Base-by-base conservation (phyloP, 1,284 basidiomycete genomes). In the Athelia psychrophila region DNA sequence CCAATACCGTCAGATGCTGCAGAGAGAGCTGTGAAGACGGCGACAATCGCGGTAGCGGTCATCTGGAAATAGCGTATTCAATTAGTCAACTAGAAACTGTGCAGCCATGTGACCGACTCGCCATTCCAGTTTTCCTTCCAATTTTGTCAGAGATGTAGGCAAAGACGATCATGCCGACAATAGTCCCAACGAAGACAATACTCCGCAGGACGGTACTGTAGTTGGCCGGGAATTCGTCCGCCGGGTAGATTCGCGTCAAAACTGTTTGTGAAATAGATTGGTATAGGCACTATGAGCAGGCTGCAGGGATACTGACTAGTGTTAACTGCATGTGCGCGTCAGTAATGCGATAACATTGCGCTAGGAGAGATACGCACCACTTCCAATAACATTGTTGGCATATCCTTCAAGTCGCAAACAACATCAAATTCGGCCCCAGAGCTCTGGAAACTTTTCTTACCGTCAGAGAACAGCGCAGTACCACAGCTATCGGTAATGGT, bases 81-180 rank as follows among this genome's bases (percentile, higher is more conserved):
- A 51, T 9, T 3, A 47, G 47, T n/a, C 27, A 22, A 4, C 16
- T 23, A 44, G 22, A 22, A 6, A 8, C 19, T 12, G 46, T 35
- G 20, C 19, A 10, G 2, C 13, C 47, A 38, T n/a, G 32, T 13
- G 5, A n/a, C 9, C 38, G 19, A 58, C 78, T 58, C 56, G 87
- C 84, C 92, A 93, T 94, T 52, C 93, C 91, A 60, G 86, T 87
- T 64, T 95, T 95, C 50, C 95, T 83, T 8, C 94, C 94, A 52
- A 94, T 61, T 65, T 88, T 90, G 67, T 97, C 95, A 8, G 89
- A 91, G 51, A 94, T 70, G 64, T 84, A 92, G 22, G 87, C 87
- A 60, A 90, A 90, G 32, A 65, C 57, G 51, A 91, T 65, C 88
- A 90, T 90, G 44, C 88, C 94, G n/a, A 93, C 75, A 38, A 96